Base-by-base conservation (phyloP, 495 filamentous ascomycete genomes). In the Stereocaulon alpinum region DNA sequence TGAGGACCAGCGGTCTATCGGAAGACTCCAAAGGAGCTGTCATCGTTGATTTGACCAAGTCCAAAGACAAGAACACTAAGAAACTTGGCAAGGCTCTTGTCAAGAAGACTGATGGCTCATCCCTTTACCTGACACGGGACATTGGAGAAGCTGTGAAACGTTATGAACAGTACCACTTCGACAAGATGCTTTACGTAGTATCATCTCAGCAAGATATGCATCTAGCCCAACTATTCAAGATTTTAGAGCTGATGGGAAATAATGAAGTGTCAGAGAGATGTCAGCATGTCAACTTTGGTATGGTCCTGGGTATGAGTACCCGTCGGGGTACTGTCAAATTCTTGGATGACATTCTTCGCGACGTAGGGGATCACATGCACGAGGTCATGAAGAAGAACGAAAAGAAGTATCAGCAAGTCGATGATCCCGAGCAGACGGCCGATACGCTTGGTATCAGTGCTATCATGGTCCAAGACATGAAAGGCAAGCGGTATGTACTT, bases 21-120 rank as follows among this genome's bases (percentile, higher is more conserved):
- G 84, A 91, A 70, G 81, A 87, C 66, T 91, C 89, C 37, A 82
- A 96, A 37, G 93, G 93, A 42, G 93, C 93, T 43, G 76, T 89
- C 53, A 87, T 96, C 62, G 83, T 96, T 58, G 87, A 98, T 70
- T 87, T 98, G 63, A 80, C 80, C 52, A 89, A 91, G 70, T 82
- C 89, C 60, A 76, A 82, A 9, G 75, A 76, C 15, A 80, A 80
- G 55, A 68, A 73, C 34, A 76, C 76, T 30, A 85, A 84, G 72
- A 86, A 83, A 65, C 79, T 87, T 2, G 85, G 84, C 55, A 85
- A 82, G 71, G 84, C 81, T 40, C 75, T 86, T 49, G 80, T 90
- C 57, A 75, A 83, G 60, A 83, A 83, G 66, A 81, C 81, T 66
- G 83, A 86, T 62, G 86, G 86, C 41, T 85, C 82, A 7, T 80